A percentile compares a stretch with the other conserved stretches of the same genome.
These are phyloP conservation scores for Halenospora varia DNA, from an alignment of 495 filamentous ascomycete species.

Conservation along the genomic window DNA sequence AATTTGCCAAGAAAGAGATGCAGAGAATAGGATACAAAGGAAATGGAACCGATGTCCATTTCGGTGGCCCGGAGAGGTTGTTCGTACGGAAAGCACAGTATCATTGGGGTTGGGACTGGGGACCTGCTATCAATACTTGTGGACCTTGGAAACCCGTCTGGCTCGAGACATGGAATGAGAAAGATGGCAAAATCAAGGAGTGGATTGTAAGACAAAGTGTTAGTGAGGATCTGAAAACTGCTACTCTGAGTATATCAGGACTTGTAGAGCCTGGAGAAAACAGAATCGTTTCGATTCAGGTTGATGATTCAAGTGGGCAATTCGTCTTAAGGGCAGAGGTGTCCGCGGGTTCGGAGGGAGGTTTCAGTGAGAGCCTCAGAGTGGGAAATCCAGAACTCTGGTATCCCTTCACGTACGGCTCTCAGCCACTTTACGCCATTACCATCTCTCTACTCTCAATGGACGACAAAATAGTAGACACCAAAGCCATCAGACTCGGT, in stretches of 20 bases:
- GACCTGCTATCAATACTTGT: slow-evolving; percentile 64
- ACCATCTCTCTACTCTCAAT: slow-evolving; percentile 32
- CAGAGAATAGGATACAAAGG: slow-evolving; percentile 28
- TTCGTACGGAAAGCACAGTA: slow-evolving; percentile 65
- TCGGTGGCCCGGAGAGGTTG: slow-evolving; percentile 54
- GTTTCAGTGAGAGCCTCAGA: slow-evolving; percentile 39
- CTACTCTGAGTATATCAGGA: slow-evolving; percentile 40
- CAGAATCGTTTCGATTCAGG: slow-evolving; percentile 32
- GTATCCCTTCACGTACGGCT: slow-evolving; percentile 69
- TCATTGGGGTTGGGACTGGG: slow-evolving; percentile 86
- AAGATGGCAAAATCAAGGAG: slow-evolving; percentile 49
- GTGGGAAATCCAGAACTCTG: slow-evolving; percentile 59
- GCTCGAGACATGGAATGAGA: slow-evolving; percentile 48
- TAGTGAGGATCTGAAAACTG: slow-evolving; percentile 38
- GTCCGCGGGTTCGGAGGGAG: slow-evolving; percentile 30
- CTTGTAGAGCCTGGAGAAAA: slow-evolving; percentile 37
- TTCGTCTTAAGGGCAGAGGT: slow-evolving; percentile 36
- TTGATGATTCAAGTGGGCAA: slow-evolving; percentile 40
- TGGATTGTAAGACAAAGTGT: slow-evolving; percentile 49
- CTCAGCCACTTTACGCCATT: slow-evolving; percentile 58
- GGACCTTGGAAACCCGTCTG: slow-evolving; percentile 70
- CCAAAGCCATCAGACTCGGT: slow-evolving; percentile 52
- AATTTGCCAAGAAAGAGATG: slow-evolving; percentile 29
- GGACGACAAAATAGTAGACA: slow-evolving; percentile 34
- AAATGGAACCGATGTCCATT: slow-evolving; percentile 32